Percentiles rank a stretch among this genome's conserved stretches.
Evolutionary conservation across 1,139 yeast species (phyloP).

Genomic region (Blastobotrys indianensis): DNA sequence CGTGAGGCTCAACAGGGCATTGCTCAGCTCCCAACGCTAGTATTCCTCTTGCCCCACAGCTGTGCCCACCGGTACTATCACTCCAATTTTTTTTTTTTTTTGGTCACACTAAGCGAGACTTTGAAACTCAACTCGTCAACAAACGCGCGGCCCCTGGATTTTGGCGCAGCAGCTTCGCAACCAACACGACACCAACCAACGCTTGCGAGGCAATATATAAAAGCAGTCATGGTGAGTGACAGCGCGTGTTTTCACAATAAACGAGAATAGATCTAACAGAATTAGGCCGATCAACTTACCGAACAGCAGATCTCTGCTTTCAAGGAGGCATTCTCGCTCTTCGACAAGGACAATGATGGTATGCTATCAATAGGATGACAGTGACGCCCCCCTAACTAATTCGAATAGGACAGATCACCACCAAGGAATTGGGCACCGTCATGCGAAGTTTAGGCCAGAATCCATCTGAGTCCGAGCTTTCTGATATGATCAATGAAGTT

Average conservation of each 20-base stretch:
- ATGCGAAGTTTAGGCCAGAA: conserved; percentile 97
- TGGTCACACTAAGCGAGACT: not conserved
- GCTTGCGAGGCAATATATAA: not conserved
- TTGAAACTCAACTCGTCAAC: not conserved
- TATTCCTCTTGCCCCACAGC: not conserved
- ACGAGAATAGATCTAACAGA: not conserved
- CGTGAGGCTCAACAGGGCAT: not conserved
- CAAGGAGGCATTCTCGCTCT: conserved; percentile 94
- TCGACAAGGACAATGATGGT: conserved; percentile 95
- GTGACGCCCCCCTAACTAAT: conserved; percentile 14
- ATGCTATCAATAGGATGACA: conserved; percentile 23
- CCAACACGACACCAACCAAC: not conserved
- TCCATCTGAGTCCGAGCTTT: conserved; percentile 92
- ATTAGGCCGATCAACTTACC: conserved; percentile 73
- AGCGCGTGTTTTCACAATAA: not conserved
- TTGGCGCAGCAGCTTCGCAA: not conserved
- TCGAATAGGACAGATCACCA: conserved; percentile 57
- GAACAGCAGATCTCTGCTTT: conserved; percentile 96
- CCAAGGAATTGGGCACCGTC: conserved; percentile 93
- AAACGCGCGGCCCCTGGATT: conserved; percentile 1
- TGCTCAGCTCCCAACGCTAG: conserved; percentile 1
- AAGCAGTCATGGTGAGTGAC: not conserved
- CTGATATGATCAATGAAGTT: conserved; percentile 94
- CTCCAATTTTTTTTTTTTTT: not conserved
- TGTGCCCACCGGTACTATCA: too few relatives aligned